phyloP scores from a whole-genome alignment of 441 rosid genomes.

The Rhodomyrtus psidioides region DNA sequence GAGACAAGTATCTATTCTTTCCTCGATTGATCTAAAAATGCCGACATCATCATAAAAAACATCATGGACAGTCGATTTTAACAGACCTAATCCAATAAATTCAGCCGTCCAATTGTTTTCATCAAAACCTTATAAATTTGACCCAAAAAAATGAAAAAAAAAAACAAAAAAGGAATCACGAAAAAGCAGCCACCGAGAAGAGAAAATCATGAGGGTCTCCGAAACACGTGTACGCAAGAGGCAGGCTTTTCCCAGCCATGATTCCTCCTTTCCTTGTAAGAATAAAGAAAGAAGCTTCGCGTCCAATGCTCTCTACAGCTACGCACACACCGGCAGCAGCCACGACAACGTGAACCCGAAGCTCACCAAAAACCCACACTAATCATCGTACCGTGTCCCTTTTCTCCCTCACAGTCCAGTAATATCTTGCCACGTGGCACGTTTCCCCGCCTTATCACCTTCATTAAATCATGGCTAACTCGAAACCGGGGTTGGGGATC shows the following conservation, averaged over 20 bases:
- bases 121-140: no score
- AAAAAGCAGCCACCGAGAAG: not conserved
- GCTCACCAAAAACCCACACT: not conserved
- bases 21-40: not conserved
- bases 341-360: not conserved
- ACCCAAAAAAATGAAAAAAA: not conserved
- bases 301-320: not conserved
- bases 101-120: not conserved
- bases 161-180: not conserved
- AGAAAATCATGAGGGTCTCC: not conserved
- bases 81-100: not conserved
- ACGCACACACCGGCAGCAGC: fast-evolving
- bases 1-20: no score
- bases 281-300: not conserved
- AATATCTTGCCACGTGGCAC: not conserved
- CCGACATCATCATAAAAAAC: not conserved
- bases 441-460: not conserved
- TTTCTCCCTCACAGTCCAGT: not conserved
- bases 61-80: not conserved
- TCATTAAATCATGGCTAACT: not conserved
- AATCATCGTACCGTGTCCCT: not conserved
- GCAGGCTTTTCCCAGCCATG: not conserved
- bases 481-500: not conserved
- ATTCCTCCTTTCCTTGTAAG: not conserved
- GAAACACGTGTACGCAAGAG: not conserved